A percentile compares a stretch with the other conserved stretches of the same genome.
phyloP scores from a whole-genome alignment of 495 filamentous ascomycete genomes.

The Zalerion maritima region DNA sequence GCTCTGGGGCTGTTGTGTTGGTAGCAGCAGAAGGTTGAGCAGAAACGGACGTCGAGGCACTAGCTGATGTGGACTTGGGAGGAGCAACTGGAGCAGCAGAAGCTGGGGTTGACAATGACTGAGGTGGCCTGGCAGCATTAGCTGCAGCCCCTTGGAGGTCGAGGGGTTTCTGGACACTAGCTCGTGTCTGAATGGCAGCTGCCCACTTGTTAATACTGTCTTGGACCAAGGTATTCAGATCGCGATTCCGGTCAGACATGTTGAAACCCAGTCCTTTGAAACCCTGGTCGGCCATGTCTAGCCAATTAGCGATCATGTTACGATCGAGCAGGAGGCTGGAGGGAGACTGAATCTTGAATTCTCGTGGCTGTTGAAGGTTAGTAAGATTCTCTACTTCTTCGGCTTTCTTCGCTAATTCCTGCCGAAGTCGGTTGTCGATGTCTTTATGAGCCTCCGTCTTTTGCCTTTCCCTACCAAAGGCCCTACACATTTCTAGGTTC shows the following conservation, averaged over 20 bases:
- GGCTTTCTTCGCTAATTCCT: slow-evolving; percentile 60
- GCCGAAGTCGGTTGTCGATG: slow-evolving; percentile 44
- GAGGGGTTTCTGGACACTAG: slow-evolving; percentile 22
- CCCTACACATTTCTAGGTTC: slow-evolving; percentile 63
- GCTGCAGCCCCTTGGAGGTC: slow-evolving; percentile 1
- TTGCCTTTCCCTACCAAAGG: slow-evolving; percentile 52
- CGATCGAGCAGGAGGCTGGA: slow-evolving; percentile 42
- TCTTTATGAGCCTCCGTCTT: slow-evolving; percentile 47
- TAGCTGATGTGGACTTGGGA: slow-evolving; percentile 7
- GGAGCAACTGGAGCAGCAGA: slow-evolving; percentile 8
- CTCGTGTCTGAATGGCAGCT: slow-evolving; percentile 27
- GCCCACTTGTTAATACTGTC: slow-evolving; percentile 38
- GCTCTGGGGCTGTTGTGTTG: slow-evolving; percentile 7
- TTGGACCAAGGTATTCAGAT: slow-evolving; percentile 30
- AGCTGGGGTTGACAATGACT: slow-evolving; percentile 8
- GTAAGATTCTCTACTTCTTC: slow-evolving; percentile 53
- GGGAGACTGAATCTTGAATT: slow-evolving; percentile 53
- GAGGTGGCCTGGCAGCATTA: slow-evolving; percentile 2
- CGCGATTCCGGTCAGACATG: slow-evolving; percentile 25
- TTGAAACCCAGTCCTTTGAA: slow-evolving; percentile 21
- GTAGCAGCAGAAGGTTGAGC: slow-evolving; percentile 2
- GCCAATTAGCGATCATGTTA: slow-evolving; percentile 21
- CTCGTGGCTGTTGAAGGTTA: slow-evolving; percentile 52
- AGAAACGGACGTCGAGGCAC: slow-evolving; percentile 2
- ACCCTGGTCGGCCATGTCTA: slow-evolving; percentile 15